Evolutionary conservation across 805 yeast species (phyloP).

Genomic region (Yamadazyma philogaea): DNA sequence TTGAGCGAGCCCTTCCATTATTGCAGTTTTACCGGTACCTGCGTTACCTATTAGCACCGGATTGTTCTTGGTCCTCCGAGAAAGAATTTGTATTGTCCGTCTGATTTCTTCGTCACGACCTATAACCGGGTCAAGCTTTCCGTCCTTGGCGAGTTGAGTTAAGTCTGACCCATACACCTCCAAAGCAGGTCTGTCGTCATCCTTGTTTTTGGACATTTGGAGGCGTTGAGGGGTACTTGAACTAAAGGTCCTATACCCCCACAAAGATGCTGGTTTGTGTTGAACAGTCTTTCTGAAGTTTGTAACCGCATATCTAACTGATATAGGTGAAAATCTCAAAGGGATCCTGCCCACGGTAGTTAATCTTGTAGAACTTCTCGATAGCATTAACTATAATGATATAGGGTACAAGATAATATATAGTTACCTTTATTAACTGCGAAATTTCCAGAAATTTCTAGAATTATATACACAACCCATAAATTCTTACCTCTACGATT

Average conservation of each 20-base stretch:
- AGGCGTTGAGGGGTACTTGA: constrained; percentile 15
- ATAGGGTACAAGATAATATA: not conserved
- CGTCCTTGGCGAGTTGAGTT: constrained; percentile 82
- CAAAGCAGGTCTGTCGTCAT: constrained; percentile 65
- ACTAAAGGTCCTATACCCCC: constrained; percentile 19
- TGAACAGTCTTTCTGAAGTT: not conserved
- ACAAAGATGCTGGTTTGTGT: not conserved
- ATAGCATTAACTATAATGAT: constrained; percentile 1
- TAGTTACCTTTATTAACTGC: not conserved
- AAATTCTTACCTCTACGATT: not conserved
- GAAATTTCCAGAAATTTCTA: constrained; percentile 10
- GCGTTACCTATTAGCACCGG: constrained; percentile 96
- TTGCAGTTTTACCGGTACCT: constrained; percentile 97
- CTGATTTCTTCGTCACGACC: constrained; percentile 96
- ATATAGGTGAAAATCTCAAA: not conserved
- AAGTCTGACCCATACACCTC: constrained; percentile 83
- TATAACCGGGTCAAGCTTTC: constrained; percentile 93
- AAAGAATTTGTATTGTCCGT: constrained; percentile 86
- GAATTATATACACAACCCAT: not conserved
- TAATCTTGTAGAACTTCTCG: constrained; percentile 3
- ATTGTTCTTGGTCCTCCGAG: constrained; percentile 91
- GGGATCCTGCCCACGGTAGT: not conserved
- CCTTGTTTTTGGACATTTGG: constrained; percentile 42
- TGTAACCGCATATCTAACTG: not conserved
- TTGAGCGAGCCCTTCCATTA: constrained; percentile 96